Base-by-base conservation (phyloP, 768 basidiomycete species). In the Collybia sordida region DNA sequence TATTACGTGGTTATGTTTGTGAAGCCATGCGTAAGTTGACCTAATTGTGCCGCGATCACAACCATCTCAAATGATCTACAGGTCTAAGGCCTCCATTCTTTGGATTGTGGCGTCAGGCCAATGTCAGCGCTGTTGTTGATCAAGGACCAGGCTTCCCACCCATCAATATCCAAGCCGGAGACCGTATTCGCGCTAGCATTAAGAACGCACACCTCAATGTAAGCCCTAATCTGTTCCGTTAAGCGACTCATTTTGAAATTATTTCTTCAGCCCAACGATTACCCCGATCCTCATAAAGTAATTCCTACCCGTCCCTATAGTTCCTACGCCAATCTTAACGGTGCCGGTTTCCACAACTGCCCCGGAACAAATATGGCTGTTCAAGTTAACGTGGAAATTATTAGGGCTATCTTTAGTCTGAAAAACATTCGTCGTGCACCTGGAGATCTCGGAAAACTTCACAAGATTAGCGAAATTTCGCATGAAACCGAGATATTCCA, bases 21-120 rank as follows among this genome's bases (percentile, higher is more conserved):
- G 80, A 83, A 56, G 81, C 73, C 0, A 73, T 80, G 72, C 66
- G 80, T 77, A 42, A 35, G 73, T 69, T n/a, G 12, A 17, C 17
- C 14, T 18, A 36, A 12, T 35, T 18, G 25, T 49, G n/a, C 14
- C 2, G 18, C 19, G 9, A n/a, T 22, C 11, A 19, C 18, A 31
- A 31, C 31, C 11, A 31, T 31, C 2, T n/a, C 14, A 31, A 28
- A 28, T 28, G 44, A 40, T 21, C 24, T 35, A 6, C 42, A 72
- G 72, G 69, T 9, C 59, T 74, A 19, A 66, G 64, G 46, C 70
- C 72, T 4, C 74, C 78, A 52, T 74, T 66, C 60, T 53, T 66
- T 7, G 78, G 73, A 23, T 63, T 80, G 15, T 74, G 70, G 64
- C 60, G 77, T 15, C 55, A 61, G 22, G 68, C 65, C n/a, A 53